phyloP scores from a whole-genome alignment of 495 filamentous ascomycete genomes.

The Wilcoxina mikolae region DNA sequence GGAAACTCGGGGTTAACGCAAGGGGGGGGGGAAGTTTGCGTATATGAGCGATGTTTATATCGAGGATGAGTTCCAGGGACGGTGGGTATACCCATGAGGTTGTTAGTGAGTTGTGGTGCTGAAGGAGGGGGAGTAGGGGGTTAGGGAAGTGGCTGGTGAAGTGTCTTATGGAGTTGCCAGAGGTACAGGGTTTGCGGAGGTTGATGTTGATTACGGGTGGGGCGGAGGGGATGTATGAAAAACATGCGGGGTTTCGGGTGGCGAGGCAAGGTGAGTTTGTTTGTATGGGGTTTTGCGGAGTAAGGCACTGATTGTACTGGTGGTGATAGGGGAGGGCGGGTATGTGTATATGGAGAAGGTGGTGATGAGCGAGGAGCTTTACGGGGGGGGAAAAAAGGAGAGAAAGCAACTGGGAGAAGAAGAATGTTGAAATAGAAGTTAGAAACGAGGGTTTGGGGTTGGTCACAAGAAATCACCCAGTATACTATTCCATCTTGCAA shows the following conservation, averaged over 20 bases:
- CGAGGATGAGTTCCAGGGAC: neutral
- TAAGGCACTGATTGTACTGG: neutral
- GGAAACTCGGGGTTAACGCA: neutral
- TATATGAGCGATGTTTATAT: slow-evolving; percentile 5
- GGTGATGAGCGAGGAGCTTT: neutral
- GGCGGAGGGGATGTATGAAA: neutral
- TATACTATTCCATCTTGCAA: neutral
- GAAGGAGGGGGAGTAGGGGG: neutral
- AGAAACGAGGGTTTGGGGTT: neutral
- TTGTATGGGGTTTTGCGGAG: neutral
- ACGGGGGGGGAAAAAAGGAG: too few species aligned
- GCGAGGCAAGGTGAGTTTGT: neutral
- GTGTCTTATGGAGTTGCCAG: neutral
- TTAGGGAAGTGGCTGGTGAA: neutral
- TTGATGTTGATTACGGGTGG: slow-evolving; percentile 1
- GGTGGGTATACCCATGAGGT: neutral
- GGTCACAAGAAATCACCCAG: neutral
- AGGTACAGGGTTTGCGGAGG: neutral
- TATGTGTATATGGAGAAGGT: neutral
- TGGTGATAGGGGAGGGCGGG: neutral
- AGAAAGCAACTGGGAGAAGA: too few species aligned
- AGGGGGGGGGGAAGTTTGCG: neutral
- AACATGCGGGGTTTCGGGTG: slow-evolving; percentile 1
- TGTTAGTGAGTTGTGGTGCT: neutral
- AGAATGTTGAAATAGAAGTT: neutral